Base-by-base conservation (phyloP, 768 basidiomycete species). In the Phylloporus arenicola region DNA sequence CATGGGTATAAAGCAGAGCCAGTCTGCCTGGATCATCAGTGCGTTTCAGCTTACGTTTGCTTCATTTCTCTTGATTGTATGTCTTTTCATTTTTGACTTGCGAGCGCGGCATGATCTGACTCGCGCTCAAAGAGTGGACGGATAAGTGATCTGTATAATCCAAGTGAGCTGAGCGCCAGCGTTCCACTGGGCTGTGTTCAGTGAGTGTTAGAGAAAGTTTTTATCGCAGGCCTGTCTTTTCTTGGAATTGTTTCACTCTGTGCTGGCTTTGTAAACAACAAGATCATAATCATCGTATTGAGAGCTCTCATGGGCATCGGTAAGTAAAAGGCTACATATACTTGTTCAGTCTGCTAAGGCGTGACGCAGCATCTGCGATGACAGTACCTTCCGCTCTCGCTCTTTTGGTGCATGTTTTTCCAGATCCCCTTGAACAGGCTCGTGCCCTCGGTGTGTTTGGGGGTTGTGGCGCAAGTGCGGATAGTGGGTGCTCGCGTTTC, bases 281-380 rank as follows among this genome's bases (percentile, higher is more conserved):
- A 78, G 55, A 72, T 80, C 45, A 68, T 65, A 0, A 64, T 83
- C 39, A 68, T 82, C 33, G 67, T 79, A 37, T 59, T 83, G 1
- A 70, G 82, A 56, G 80, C 76, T 3, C 43, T 83, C 9, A 74
- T 68, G 55, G 81, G 82, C 17, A 68, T 75, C 31, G 70, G 77
- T 73, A 40, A 47, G 63, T n/a, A 34, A 35, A 17, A 27, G 6
- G 1, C 3, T 5, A 31, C 5, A 16, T 4, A 38, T 7, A n/a
- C 0, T 10, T n/a, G 7, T 44, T 3, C 27, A 14, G 20, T 48
- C 14, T 42, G 17, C 37, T 57, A 4, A 64, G n/a, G 19, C 8
- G 16, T 17, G 1, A 46, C n/a, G 13, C 67, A 70, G 75, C 69
- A 12, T 78, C 75, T 17, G 69, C 78, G 2, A 62, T 79, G 67